These are phyloP conservation scores for Echinochloa phyllopogon DNA, from an alignment of 176 grass and related monocot genomes.

Conservation along the genomic window DNA sequence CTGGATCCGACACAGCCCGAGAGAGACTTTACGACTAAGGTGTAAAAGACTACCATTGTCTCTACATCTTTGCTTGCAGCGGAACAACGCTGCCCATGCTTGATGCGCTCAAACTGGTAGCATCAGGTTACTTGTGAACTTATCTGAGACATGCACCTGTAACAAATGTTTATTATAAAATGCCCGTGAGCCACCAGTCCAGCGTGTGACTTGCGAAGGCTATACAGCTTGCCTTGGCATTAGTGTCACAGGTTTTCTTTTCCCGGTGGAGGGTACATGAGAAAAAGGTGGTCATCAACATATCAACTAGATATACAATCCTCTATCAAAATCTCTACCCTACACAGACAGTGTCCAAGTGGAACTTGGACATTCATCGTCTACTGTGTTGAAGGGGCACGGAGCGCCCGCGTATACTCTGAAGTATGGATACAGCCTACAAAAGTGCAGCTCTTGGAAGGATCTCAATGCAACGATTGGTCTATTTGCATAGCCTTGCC, in stretches of 20 bases:
- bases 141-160: not conserved
- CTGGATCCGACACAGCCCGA: no score
- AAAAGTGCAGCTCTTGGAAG: slow-evolving; percentile 23
- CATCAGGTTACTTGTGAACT: not conserved
- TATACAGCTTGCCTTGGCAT: not conserved
- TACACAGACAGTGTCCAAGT: slow-evolving; percentile 34
- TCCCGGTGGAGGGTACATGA: not conserved
- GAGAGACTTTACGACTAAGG: not conserved
- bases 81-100: not conserved
- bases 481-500: slow-evolving; percentile 35
- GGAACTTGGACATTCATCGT: slow-evolving; percentile 42
- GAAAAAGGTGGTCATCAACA: slow-evolving; percentile 15
- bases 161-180: not conserved
- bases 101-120: not conserved
- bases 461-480: slow-evolving; percentile 1
- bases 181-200: not conserved
- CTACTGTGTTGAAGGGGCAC: slow-evolving; percentile 41
- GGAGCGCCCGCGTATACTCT: slow-evolving; percentile 36
- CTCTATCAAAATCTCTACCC: slow-evolving; percentile 39
- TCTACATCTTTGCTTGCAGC: not conserved
- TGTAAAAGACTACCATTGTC: not conserved
- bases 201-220: not conserved
- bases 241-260: not conserved
- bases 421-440: slow-evolving; percentile 45
- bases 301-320: slow-evolving; percentile 37